Evolutionary conservation across 371 early-diverging fungal species (phyloP).

Genomic region (Apophysomyces trapeziformis): DNA sequence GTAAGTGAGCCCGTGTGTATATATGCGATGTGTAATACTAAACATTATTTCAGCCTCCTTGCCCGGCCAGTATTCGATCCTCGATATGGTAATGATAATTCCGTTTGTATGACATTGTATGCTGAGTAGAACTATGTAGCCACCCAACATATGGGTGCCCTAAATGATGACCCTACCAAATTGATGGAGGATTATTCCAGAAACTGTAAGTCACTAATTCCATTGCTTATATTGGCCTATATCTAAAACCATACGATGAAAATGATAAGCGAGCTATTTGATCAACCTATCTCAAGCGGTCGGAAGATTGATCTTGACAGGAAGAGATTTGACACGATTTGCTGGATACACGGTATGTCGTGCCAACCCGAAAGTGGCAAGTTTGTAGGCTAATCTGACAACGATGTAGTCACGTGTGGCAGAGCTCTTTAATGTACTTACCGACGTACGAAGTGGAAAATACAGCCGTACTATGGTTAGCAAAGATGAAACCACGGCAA

Average conservation of each 20-base stretch:
- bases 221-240: too few species aligned
- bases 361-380: not conserved
- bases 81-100: constrained; percentile 47
- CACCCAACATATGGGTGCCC: constrained; percentile 61
- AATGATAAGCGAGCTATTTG: constrained; percentile 70
- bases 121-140: constrained; percentile 30
- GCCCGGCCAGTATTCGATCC: constrained; percentile 84
- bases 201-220: constrained; percentile 60
- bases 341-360: constrained; percentile 68
- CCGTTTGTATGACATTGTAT: not conserved
- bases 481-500: constrained; percentile 40
- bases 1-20: constrained; percentile 37
- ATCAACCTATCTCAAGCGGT: constrained; percentile 89
- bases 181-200: constrained; percentile 86
- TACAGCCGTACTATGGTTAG: constrained; percentile 68
- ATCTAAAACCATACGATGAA: too few species aligned
- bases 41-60: constrained; percentile 51
- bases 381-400: not conserved
- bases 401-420: constrained; percentile 68
- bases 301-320: constrained; percentile 81
- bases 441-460: constrained; percentile 70
- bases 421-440: constrained; percentile 74
- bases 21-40: not conserved
- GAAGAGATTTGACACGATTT: constrained; percentile 82
- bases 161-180: constrained; percentile 72